These are phyloP conservation scores for Perkinsus marinus DNA, from an alignment of 169 alveolate species.

Conservation along the genomic window DNA sequence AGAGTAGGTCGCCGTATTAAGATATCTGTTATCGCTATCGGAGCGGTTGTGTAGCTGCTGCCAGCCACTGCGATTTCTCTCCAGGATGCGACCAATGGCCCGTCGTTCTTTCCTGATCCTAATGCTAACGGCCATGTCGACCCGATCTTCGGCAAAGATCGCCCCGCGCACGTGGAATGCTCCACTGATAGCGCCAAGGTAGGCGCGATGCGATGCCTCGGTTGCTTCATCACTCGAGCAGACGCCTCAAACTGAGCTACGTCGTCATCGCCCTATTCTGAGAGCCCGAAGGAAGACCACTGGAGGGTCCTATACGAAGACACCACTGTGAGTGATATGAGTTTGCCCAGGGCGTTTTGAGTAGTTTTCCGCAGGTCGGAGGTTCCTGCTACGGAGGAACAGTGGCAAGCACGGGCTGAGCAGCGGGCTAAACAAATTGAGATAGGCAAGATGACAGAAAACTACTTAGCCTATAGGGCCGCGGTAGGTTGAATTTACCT, in stretches of 20 bases:
- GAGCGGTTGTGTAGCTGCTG: no score
- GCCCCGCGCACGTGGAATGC: not conserved
- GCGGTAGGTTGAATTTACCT: not conserved
- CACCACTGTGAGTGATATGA: not conserved
- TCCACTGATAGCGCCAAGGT: not conserved
- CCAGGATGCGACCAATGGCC: not conserved
- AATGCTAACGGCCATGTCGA: not conserved
- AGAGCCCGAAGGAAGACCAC: not conserved
- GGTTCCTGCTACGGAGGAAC: not conserved
- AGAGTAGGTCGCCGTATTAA: not conserved
- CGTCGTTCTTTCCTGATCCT: not conserved
- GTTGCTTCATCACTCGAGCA: not conserved
- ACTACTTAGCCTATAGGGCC: not conserved
- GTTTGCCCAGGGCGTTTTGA: not conserved
- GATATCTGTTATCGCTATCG: no score
- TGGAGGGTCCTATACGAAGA: not conserved
- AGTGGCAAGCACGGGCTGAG: not conserved
- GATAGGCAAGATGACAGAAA: not conserved
- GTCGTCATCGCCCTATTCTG: not conserved
- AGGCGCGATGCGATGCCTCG: not conserved
- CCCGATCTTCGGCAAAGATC: not conserved
- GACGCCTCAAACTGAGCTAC: not conserved
- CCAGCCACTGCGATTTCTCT: no score
- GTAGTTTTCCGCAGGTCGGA: not conserved
- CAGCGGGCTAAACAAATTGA: not conserved